Evolutionary conservation across 225 moss, liverwort and hornwort genomes (phyloP).

Genomic region (Climacium dendroides): DNA sequence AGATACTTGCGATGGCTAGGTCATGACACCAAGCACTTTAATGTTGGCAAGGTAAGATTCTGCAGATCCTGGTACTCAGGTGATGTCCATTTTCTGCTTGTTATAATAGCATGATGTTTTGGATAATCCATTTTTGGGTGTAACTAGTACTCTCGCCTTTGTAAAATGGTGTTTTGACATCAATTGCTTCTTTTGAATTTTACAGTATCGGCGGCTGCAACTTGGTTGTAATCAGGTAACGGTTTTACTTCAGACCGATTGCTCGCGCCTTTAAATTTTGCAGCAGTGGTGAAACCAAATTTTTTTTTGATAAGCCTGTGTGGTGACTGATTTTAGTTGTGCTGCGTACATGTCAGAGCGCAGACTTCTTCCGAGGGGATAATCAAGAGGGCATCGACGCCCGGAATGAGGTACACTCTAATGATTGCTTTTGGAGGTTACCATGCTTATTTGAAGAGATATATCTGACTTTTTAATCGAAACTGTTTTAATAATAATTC

Average conservation of each 20-base stretch:
- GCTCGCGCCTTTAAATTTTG: background rate
- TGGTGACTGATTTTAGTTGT: background rate
- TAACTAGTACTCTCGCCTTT: background rate
- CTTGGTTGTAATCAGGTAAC: conserved; percentile 81
- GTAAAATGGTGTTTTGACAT: background rate
- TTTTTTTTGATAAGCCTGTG: background rate
- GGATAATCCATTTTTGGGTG: background rate
- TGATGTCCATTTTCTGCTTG: background rate
- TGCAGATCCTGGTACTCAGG: background rate
- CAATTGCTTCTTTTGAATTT: background rate
- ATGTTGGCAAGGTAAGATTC: conserved; percentile 80
- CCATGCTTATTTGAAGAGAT: background rate
- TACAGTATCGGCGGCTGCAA: conserved; percentile 93
- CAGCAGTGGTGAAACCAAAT: background rate
- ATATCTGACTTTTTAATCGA: background rate
- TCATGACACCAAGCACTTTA: conserved; percentile 99
- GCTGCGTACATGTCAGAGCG: conserved; percentile 35
- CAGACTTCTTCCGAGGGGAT: conserved; percentile 95
- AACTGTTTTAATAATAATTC: background rate
- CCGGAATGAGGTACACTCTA: conserved; percentile 70
- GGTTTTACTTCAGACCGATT: background rate
- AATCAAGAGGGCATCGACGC: conserved; percentile 95
- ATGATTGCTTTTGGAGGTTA: background rate
- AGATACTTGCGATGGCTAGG: conserved; percentile 99
- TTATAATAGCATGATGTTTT: background rate